Evolutionary conservation across 495 filamentous ascomycete species (phyloP), one percentile per base, ranked within the genome.

Genomic region (Penicillium ochrochloron): DNA sequence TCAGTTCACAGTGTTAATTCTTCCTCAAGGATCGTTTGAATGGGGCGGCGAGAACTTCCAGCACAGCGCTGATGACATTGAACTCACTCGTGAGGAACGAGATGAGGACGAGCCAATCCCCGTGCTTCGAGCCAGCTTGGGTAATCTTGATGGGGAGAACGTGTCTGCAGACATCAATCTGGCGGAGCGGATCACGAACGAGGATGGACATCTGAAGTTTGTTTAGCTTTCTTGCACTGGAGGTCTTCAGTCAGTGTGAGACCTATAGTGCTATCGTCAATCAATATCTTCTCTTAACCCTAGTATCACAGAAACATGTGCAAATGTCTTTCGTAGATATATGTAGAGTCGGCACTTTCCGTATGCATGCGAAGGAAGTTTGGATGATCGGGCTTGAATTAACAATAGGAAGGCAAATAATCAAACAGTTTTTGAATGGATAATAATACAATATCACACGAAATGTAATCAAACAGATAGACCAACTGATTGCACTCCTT

Each of bases 21-120:
- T 15, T 35, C 17, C 27, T 27, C 11, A 8, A 85, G 83, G 83
- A 0, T 23, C 27, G 8, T 83, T 85, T 57, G 60, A 68, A 25
- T 85, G 83, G 83, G 80, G 69, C 4, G 81, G 76, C 11, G 42
- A 48, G 8, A 65, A 76, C 68, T 85, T 84, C 70, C 50, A 72
- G 17, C 46, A 69, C 5, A 76, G 66, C 31, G 80, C 83, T 46
- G 52, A 75, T n/a, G 53, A 76, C 5, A 73, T 84, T 55, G 48
- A 19, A 54, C 80, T 85, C 53, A 19, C 60, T 0, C 21, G 77
- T 6, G 82, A 85, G 66, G 81, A 81, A 7, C 78, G 66, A 10
- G 74, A 69, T 14, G 61, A 68, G 0, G 67, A 31, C 53, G n/a
- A 21, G 31, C n/a, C 29, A 6, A 39, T 76, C 15, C 81, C 81